Base-by-base conservation (phyloP, 139 green algal genomes). In the Edaphochlamys debaryana region DNA sequence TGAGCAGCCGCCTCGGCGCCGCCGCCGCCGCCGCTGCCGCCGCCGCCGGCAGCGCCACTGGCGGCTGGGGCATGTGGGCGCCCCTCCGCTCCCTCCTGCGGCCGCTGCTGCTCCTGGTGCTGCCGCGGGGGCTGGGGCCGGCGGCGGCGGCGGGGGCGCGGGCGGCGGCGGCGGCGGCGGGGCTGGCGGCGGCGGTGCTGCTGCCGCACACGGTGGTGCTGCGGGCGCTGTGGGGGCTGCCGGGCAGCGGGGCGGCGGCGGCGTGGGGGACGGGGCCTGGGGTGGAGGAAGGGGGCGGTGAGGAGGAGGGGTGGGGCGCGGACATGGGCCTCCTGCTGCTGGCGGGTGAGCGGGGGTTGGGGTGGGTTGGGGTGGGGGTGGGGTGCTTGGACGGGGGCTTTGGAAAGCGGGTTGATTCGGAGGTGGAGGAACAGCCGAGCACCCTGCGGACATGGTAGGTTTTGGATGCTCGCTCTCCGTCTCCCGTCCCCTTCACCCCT, bases 171-270 rank as follows among this genome's bases (percentile, higher is more conserved):
- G 62, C 62, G 62, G 62, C 27, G n/a, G 62, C 45, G 45, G 69
- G 37, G 69, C 69, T 77, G 30, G 69, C 11, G 3, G 4, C 17
- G 29, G 25, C 72, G 52, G 52, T 79, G 72, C 72, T 79, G 54
- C 52, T 79, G 72, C 72, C 72, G 7, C 72, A 79, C 36, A 4
- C 37, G 23, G 52, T 34, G 52, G 52, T 54, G 52, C 36, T 79
- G 52, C 34, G 72, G 13, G 29, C 13, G 52, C 36, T 79, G 52
- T 52, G 36, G 72, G 9, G 19, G n/a, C 17, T 7, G n/a, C 25
- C 62, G 62, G 5, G 62, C 13, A 25, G 4, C 22, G 62, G 62
- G 13, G 27, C n/a, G n/a, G 3, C 5, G 62, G 22, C n/a, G 4
- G 36, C 27, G 40, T 74, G 27, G 3, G 22, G 3, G 27, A 60